Base-by-base conservation (phyloP, 2,329 filamentous ascomycete species). In the Ambrosiella beaveri region DNA sequence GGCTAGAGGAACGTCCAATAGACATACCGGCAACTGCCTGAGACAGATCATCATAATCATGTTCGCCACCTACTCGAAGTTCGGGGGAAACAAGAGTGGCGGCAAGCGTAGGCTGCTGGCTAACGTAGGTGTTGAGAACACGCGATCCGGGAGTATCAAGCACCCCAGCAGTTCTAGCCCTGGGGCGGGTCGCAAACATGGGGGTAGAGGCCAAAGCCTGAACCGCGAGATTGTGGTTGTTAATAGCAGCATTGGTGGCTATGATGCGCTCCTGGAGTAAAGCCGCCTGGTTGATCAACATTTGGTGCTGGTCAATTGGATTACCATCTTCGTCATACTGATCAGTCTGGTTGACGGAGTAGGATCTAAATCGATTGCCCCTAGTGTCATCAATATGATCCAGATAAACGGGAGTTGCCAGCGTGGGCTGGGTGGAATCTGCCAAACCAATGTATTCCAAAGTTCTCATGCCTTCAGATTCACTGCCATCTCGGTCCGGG, bases 281-380 rank as follows among this genome's bases (percentile, higher is more conserved):
- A 35, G 79, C 80, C 59, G 84, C 78, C 56, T 80, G 75, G 61
- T 66, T 75, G 60, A 82, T 78, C 50, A 79, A 71, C 17, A 71
- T 70, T 57, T 79, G 67, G 11, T 51, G 50, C 19, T 76, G 76
- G 41, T 78, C 82, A 61, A 86, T 88, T 61, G 89, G 85, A 35
- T 89, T 85, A 56, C 94, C 90, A 52, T 88, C 85, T 65, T 94
- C 88, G 1, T 86, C 90, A 65, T 97, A 97, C 69, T 93, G 94
- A 68, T 97, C 91, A 71, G 95, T 96, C 58, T 95, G 94, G 70
- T 98, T 98, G 63, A 98, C 93, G 0, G 93, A 98, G 70, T 96
- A 97, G 1, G 93, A 98, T 52, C 93, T 83, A 75, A 97, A 95
- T 56, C 93, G 82, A 68, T 86, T 97, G 50, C 84, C 78, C 64